Conservation (phyloP, 139 green algal species). For the Tetradesmus obliquus region DNA sequence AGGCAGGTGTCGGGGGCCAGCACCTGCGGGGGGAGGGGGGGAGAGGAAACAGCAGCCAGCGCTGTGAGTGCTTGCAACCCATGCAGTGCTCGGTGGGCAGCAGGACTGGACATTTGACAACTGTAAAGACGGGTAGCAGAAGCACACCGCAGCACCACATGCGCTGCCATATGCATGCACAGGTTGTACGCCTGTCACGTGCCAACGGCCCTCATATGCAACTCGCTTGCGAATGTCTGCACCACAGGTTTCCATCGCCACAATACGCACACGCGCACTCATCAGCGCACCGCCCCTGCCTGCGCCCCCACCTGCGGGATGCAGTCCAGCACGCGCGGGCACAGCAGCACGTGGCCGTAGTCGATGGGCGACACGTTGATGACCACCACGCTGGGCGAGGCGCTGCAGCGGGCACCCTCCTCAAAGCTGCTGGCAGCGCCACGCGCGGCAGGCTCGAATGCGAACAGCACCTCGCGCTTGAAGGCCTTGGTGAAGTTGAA, state of each 20-base stretch:
- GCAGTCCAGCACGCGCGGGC: slow-evolving; percentile 85
- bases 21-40: slow-evolving; percentile 68
- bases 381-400: slow-evolving; percentile 88
- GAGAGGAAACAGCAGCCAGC: not conserved
- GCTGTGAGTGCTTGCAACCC: no score
- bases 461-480: slow-evolving; percentile 93
- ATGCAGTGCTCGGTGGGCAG: no score
- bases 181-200: no score
- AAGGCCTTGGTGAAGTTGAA: slow-evolving; percentile 99
- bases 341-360: slow-evolving; percentile 98
- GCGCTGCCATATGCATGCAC: no score
- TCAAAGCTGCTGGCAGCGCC: not conserved
- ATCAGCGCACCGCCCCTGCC: not conserved
- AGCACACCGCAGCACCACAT: no score
- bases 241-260: no score
- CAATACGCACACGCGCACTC: no score
- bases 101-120: no score
- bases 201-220: no score
- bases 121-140: no score
- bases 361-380: slow-evolving; percentile 99
- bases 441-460: slow-evolving; percentile 74
- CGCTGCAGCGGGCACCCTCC: slow-evolving; percentile 2
- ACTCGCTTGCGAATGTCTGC: no score
- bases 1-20: slow-evolving; percentile 73
- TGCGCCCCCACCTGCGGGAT: slow-evolving; percentile 46